Percentiles rank a stretch among this genome's conserved stretches.
Conservation (phyloP, 179 eudicot species). For the Carnegiea gigantea region DNA sequence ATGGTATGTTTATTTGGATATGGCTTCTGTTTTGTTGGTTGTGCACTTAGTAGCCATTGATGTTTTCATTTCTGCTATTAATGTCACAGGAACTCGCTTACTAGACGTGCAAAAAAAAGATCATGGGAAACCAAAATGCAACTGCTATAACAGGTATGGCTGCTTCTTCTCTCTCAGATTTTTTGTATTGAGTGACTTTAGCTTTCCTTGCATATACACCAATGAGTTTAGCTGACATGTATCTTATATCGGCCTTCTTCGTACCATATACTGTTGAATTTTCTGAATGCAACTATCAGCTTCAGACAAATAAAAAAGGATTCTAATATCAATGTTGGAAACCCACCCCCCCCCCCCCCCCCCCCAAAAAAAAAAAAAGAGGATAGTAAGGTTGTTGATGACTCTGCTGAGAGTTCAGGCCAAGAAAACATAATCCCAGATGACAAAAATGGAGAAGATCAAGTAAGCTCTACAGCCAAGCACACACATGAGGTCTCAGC, state of each 20-base stretch:
- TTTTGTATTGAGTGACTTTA: neutral
- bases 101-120: conserved; percentile 15
- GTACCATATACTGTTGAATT: too few relatives aligned
- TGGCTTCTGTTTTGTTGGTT: neutral
- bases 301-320: neutral
- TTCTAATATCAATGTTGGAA: too few relatives aligned
- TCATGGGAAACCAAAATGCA: conserved; percentile 23
- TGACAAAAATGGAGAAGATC: neutral
- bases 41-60: neutral
- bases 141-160: conserved; percentile 9
- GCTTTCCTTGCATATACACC: too few relatives aligned
- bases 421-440: neutral
- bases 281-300: too few relatives aligned
- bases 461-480: neutral
- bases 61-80: neutral
- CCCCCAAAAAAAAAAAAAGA: neutral
- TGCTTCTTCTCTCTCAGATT: neutral
- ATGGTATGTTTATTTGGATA: neutral
- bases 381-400: neutral
- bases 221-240: too few relatives aligned
- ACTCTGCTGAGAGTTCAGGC: neutral
- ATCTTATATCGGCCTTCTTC: too few relatives aligned
- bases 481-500: neutral
- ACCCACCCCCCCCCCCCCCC: too few relatives aligned
- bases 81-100: neutral